Evolutionary conservation across 2,329 filamentous ascomycete species (phyloP).

Genomic region (Helicocarpus griseus): DNA sequence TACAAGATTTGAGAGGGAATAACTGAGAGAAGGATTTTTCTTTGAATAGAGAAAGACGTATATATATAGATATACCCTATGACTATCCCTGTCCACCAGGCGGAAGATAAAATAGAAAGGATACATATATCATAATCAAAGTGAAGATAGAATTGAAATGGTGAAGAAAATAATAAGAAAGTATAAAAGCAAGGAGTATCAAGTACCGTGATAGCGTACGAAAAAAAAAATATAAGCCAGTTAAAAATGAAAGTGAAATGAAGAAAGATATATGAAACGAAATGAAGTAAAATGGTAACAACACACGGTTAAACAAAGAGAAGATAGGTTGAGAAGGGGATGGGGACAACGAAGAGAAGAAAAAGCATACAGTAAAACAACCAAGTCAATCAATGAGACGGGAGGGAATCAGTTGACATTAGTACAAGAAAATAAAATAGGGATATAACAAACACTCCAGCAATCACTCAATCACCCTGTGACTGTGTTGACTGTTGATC

Average conservation of each 20-base stretch:
- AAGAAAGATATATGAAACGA: background rate
- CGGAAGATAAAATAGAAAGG: constrained; percentile 2
- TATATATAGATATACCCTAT: constrained; percentile 3
- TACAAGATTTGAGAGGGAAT: background rate
- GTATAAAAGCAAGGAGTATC: background rate
- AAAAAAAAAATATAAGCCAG: constrained; percentile 1
- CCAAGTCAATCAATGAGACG: background rate
- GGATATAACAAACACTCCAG: background rate
- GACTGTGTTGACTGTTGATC: background rate
- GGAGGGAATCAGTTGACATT: background rate
- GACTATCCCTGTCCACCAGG: background rate
- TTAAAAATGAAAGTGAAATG: background rate
- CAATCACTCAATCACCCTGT: too few relatives aligned
- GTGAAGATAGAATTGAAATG: background rate
- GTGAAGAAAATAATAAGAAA: background rate
- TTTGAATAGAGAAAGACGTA: background rate
- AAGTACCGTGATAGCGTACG: background rate
- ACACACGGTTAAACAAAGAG: too few relatives aligned
- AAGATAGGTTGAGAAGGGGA: too few relatives aligned
- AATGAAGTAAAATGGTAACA: too few relatives aligned
- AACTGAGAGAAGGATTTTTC: background rate
- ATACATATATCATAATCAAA: background rate
- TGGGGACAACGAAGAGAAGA: too few relatives aligned
- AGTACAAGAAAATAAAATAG: background rate
- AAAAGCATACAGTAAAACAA: background rate